Evolutionary conservation across 441 rosid species (phyloP).

Genomic region (Syzygium syzygioides): DNA sequence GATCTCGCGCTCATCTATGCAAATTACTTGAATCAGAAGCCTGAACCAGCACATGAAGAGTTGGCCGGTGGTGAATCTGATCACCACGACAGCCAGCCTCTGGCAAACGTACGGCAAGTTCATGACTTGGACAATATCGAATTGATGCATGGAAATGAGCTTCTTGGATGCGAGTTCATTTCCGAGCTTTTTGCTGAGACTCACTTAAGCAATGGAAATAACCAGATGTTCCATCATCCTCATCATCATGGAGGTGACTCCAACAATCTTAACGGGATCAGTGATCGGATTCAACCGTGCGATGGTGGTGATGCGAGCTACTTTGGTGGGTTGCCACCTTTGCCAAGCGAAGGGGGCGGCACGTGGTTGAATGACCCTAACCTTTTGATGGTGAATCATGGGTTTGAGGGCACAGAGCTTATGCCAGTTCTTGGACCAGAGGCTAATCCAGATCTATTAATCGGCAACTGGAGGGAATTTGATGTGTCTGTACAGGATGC

Average conservation of each 20-base stretch:
- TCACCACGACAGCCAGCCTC: neutral
- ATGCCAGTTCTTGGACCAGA: constrained; percentile 26
- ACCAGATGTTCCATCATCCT: constrained; percentile 13
- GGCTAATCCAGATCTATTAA: constrained; percentile 40
- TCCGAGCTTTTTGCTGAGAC: constrained; percentile 18
- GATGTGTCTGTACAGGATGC: constrained; percentile 42
- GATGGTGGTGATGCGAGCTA: constrained; percentile 9
- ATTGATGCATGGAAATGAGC: constrained; percentile 10
- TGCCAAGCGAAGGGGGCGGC: constrained; percentile 50
- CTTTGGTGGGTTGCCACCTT: constrained; percentile 42
- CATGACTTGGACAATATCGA: neutral
- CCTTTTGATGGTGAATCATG: constrained; percentile 16
- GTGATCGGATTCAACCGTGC: constrained; percentile 17
- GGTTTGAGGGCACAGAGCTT: constrained; percentile 19
- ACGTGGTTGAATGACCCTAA: constrained; percentile 35
- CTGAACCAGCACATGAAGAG: constrained; percentile 3
- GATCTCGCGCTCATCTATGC: constrained; percentile 71
- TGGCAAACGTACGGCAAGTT: neutral
- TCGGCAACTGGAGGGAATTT: constrained; percentile 51
- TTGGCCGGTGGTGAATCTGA: constrained; percentile 3
- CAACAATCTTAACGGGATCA: constrained; percentile 6
- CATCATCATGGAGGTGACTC: constrained; percentile 21
- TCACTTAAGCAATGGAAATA: constrained; percentile 11
- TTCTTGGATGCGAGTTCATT: constrained; percentile 13
- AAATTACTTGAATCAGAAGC: constrained; percentile 59